These are phyloP conservation scores for Aethionema arabicum DNA, from an alignment of 345 rosid genomes.

Conservation along the genomic window DNA sequence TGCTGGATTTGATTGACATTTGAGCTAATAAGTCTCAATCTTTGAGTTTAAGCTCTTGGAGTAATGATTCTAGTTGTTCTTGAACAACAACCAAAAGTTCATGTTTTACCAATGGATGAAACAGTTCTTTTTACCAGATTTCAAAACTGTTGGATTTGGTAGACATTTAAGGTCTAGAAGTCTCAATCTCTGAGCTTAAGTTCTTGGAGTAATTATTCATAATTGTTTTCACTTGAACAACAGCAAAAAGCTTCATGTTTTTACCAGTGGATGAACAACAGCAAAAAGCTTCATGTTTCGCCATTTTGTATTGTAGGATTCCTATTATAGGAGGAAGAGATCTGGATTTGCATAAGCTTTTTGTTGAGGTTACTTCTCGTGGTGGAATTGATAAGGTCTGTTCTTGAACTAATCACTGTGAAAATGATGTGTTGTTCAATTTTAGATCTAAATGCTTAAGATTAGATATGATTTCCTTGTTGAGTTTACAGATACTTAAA, in stretches of 20 bases:
- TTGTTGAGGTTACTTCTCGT: constrained; percentile 89
- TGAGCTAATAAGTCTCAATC: constrained; percentile 6
- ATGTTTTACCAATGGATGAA: background rate
- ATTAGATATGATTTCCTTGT: constrained; percentile 4
- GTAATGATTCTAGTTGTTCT: background rate
- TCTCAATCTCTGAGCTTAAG: no score
- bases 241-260: background rate
- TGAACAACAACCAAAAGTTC: background rate
- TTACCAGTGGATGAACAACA: background rate
- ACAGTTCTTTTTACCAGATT: no score
- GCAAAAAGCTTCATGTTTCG: background rate
- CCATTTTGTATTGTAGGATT: constrained; percentile 49
- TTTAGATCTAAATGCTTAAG: background rate
- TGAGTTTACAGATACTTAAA: constrained; percentile 54
- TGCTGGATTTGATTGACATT: background rate
- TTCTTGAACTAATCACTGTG: background rate
- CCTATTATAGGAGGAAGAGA: constrained; percentile 93
- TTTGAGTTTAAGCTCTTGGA: constrained; percentile 8
- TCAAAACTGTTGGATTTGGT: constrained; percentile 3
- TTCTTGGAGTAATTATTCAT: no score
- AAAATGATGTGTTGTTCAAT: background rate
- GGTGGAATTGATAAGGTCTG: constrained; percentile 94
- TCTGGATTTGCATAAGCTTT: constrained; percentile 85
- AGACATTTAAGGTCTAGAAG: no score
- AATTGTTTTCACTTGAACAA: background rate